Evolutionary conservation across 139 green algal species (phyloP).

Genomic region (Coelastrella sp.): DNA sequence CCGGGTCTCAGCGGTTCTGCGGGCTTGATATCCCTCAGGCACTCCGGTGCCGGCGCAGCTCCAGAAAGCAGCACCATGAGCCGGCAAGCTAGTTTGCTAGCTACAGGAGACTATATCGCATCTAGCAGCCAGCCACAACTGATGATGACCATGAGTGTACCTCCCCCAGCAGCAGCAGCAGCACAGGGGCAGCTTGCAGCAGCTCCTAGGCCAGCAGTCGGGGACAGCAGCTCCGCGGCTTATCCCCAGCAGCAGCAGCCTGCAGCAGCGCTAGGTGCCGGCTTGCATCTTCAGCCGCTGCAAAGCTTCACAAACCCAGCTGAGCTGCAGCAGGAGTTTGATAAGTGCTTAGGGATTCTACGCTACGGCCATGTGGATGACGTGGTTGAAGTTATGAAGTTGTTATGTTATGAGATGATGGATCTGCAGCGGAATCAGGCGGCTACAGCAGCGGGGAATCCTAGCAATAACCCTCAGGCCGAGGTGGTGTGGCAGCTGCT

Average conservation of each 20-base stretch:
- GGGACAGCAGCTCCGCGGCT: background rate
- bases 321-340: conserved; percentile 44
- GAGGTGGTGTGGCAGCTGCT: conserved; percentile 46
- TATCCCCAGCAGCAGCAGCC: background rate
- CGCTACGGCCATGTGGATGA: conserved; percentile 50
- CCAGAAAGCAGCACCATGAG: background rate
- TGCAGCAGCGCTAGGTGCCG: background rate
- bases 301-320: background rate
- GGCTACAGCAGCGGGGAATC: background rate
- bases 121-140: background rate
- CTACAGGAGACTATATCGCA: background rate
- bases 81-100: background rate
- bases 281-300: conserved; percentile 29
- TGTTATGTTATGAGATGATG: conserved; percentile 85
- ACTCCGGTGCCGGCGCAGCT: background rate
- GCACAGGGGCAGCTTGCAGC: background rate
- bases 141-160: background rate
- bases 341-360: conserved; percentile 40
- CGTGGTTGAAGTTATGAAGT: conserved; percentile 87
- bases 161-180: background rate
- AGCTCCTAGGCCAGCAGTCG: background rate
- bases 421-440: conserved; percentile 52
- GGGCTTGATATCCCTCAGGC: background rate
- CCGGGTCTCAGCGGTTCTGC: background rate
- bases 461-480: background rate